Evolutionary conservation across 1,284 basidiomycete genomes (phyloP), one percentile per base, ranked within the genome.

Genomic region (Chondrostereum purpureum): DNA sequence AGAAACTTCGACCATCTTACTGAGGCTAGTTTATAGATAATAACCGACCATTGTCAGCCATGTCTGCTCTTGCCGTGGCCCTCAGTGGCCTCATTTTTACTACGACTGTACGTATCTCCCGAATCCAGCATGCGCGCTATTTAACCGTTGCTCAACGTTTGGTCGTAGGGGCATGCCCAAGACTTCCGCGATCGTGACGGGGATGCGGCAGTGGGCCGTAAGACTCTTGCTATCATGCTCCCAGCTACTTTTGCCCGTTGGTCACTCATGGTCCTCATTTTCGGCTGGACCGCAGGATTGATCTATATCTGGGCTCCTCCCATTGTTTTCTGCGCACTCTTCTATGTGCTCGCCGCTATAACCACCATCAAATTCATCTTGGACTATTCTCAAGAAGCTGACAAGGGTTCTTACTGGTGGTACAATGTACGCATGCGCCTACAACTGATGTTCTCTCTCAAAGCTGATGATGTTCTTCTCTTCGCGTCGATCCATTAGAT

Each of bases 171-270:
- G 12, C 59, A 65, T n/a, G 57, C 60, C 1, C 63, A 64, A 44
- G 64, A 67, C 44, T 66, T 60, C 49, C 53, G 59, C 37, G 64
- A 66, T 45, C 49, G 58, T n/a, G 48, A 47, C 10, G 65, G 64
- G 5, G 64, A 67, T 42, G 51, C 51, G 0, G 46, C 52, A 2
- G 48, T 58, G 16, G 65, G 65, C 10, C 58, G 65, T 4, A 50
- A 50, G 8, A 67, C 65, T 1, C 47, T 67, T 4, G 59, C 64
- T 3, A 54, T 66, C 34, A 48, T 56, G 16, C 47, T 59, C 12
- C 48, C 55, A 1, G 46, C 50, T 4, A 17, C 14, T n/a, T 5
- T 53, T 5, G 55, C 50, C 14, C 52, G 55, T 24, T 55, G 55
- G 53, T 50, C 52, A 18, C 44, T 56, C 18, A 40, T 49, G 14